Evolutionary conservation across 306 rosid species (phyloP).

Genomic region (Acacia confusa): DNA sequence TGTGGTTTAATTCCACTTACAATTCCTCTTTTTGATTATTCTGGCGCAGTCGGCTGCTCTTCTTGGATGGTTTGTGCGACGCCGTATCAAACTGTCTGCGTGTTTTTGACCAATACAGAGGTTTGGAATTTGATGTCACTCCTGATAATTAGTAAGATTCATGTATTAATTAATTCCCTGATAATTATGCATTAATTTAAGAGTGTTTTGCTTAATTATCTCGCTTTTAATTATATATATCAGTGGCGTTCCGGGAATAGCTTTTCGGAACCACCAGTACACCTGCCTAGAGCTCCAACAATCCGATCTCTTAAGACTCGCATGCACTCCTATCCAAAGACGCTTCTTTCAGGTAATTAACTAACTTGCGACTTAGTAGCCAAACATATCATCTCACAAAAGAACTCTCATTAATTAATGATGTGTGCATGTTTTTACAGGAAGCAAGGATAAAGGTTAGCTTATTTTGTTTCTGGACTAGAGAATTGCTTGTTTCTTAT

Average conservation of each 20-base stretch:
- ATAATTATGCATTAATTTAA: background rate
- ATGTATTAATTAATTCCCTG: background rate
- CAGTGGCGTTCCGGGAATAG: constrained; percentile 78
- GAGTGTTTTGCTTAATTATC: background rate
- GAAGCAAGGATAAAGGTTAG: constrained; percentile 86
- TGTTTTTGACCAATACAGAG: constrained; percentile 44
- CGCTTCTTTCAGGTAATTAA: constrained; percentile 58
- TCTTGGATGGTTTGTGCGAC: constrained; percentile 47
- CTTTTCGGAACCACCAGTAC: constrained; percentile 45
- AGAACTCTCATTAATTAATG: background rate
- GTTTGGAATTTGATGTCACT: constrained; percentile 29
- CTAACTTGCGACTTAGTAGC: background rate
- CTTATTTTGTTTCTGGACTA: constrained; percentile 9
- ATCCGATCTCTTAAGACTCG: constrained; percentile 52
- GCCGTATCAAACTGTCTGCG: constrained; percentile 35
- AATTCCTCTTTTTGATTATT: background rate
- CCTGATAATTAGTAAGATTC: constrained; percentile 37
- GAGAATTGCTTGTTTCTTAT: background rate
- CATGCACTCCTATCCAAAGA: constrained; percentile 51
- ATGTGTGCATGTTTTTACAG: constrained; percentile 32
- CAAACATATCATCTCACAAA: background rate
- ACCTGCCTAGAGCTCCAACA: constrained; percentile 59
- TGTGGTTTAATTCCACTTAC: background rate
- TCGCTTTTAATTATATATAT: background rate
- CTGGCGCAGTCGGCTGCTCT: constrained; percentile 36